Evolutionary conservation across 805 yeast species (phyloP), one percentile per base, ranked within the genome.

Genomic region (Scheffersomyces ergatensis): DNA sequence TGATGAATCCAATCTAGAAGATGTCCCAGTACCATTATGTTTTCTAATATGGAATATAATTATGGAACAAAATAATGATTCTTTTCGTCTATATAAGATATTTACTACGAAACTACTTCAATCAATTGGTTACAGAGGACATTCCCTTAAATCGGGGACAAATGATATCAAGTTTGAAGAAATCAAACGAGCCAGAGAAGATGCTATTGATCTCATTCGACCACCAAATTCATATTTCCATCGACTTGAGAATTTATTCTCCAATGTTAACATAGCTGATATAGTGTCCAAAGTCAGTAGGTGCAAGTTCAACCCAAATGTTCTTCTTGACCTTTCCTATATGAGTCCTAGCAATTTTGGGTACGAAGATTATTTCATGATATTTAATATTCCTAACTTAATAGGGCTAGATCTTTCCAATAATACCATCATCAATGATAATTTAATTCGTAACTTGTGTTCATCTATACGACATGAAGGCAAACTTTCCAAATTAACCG

Each of bases 201-300:
- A 39, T 19, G 48, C 52, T 2, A 40, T 57, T 8, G 52, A 47
- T 25, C 17, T 38, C 17, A 39, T 32, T 14, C 36, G 38, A 13
- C 43, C 52, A 12, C 55, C 55, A 2, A 42, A 39, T 8, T 34
- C 41, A 12, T 26, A 34, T 16, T 42, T 34, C 18, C 71, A 69
- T 51, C 46, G 75, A 30, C 36, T 70, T 19, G 74, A 69, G 33
- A 66, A 58, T 35, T 30, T 70, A 5, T 67, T 62, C 40, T 45
- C 53, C 17, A 67, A 68, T 42, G 48, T 63, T 9, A 42, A 48
- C 16, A 31, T 66, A 3, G 18, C 31, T 15, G 62, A 60, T 14
- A 34, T 68, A 3, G 47, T 45, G 2, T 13, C 37, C 7, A 50
- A 51, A 30, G 36, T 64, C 15, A 48, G 46, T 29, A 39, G 41